Evolutionary conservation across 257 asterid genomes (phyloP), one percentile per base, ranked within the genome.

Genomic region (Solanum corneliomulleri): DNA sequence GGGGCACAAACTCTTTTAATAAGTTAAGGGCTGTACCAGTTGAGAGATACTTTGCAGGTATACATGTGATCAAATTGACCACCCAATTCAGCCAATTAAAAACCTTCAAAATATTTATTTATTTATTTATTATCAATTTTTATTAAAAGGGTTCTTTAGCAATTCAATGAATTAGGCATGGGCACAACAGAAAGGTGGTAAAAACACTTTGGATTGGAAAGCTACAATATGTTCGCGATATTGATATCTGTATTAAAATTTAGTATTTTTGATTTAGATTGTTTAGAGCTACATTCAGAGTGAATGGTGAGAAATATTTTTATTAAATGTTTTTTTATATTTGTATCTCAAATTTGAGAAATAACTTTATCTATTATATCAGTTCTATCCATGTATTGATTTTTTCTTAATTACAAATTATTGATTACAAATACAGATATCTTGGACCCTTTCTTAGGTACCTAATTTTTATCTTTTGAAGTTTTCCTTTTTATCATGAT

Each of bases 151-250:
- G 29, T 74, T 74, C 5, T 74, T 39, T 21, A 39, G 52, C 49
- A 74, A 52, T 74, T 74, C 82, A 74, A 74, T 74, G 29, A 74
- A 74, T 39, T 74, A 39, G 82, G 52, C 82, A 74, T 74, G 52
- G n/a, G 82, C 11, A 74, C 31, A 74, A 39, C 31, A 74, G 52
- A 74, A 11, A 74, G 52, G 82, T 37, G 31, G 82, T 3, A 74
- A 74, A 29, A 74, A 21, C 9, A 45, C 81, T 74, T 74, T 20
- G 52, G 49, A 37, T 72, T 72, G 80, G 49, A 37, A 72, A 35
- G 29, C 14, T 20, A 5, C 49, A 72, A 45, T 4, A 13, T 35
- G 20, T 27, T 68, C 7, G 2, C 20, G 20, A 2, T 5, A 1
- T 49, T 49, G 8, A 2, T 49, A 49, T 47, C 0, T 2, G 0